phyloP scores from a whole-genome alignment of 192 early-diverging fungal species.

The Lunasporangiospora selenospora region DNA sequence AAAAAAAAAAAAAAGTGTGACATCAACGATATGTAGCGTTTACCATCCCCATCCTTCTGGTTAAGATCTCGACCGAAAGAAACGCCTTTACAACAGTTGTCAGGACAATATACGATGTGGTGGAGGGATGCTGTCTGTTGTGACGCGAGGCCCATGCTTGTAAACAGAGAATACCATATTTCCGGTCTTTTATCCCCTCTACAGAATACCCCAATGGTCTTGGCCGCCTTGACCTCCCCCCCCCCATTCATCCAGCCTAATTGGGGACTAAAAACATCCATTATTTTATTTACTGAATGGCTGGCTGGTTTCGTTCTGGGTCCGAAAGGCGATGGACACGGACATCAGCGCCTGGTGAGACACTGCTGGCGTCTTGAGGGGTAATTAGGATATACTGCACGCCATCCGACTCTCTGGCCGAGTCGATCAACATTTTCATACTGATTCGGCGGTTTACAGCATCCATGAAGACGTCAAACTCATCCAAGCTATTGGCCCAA shows the following conservation, averaged over 20 bases:
- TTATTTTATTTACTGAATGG: background rate
- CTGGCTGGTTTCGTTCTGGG: conserved; percentile 57
- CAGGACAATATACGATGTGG: too few relatives aligned
- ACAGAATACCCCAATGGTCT: too few relatives aligned
- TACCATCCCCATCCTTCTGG: background rate
- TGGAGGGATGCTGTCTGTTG: too few relatives aligned
- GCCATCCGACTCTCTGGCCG: conserved; percentile 70
- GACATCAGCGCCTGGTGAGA: conserved; percentile 61
- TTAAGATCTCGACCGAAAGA: background rate
- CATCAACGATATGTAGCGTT: background rate
- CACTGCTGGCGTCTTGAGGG: conserved; percentile 86
- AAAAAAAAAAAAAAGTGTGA: background rate
- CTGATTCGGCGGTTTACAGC: conserved; percentile 90
- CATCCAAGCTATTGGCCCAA: conserved; percentile 73
- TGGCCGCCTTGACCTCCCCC: too few relatives aligned
- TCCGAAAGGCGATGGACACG: conserved; percentile 65
- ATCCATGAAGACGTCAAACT: conserved; percentile 99
- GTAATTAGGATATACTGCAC: conserved; percentile 98
- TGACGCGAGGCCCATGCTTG: too few relatives aligned
- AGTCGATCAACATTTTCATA: conserved; percentile 89
- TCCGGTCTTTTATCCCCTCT: too few relatives aligned
- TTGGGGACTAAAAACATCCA: too few relatives aligned
- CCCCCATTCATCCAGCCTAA: too few relatives aligned
- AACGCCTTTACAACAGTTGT: too few relatives aligned
- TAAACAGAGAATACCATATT: too few relatives aligned